These are phyloP conservation scores for Catharanthus roseus DNA, from an alignment of 257 asterid species.

Conservation along the genomic window DNA sequence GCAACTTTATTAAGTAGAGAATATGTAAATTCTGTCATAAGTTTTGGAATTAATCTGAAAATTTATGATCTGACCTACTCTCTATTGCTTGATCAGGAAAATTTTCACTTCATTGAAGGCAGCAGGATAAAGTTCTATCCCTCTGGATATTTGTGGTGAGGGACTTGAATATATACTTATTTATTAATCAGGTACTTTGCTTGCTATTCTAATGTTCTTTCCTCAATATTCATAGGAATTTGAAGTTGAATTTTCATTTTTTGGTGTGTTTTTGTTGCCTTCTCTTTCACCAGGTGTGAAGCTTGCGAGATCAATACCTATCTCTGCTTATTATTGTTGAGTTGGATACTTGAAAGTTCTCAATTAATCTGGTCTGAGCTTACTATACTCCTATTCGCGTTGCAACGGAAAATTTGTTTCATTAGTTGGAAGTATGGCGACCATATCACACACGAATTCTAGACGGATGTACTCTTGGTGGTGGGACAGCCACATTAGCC, in stretches of 20 bases:
- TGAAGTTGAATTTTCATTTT: conserved; percentile 12
- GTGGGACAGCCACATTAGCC: conserved; percentile 99
- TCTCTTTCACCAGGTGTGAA: conserved; percentile 26
- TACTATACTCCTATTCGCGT: conserved; percentile 14
- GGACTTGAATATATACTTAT: conserved; percentile 4
- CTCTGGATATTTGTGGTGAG: conserved; percentile 5
- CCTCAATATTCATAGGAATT: not conserved
- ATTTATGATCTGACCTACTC: conserved; percentile 14
- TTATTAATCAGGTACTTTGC: conserved; percentile 12
- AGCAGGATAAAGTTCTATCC: not conserved
- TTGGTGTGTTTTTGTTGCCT: conserved; percentile 14
- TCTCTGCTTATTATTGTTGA: conserved; percentile 32
- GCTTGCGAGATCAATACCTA: conserved; percentile 30
- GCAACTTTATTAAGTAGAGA: conserved; percentile 5
- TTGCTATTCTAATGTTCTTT: not conserved
- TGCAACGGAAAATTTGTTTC: conserved; percentile 10
- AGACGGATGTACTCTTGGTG: conserved; percentile 95
- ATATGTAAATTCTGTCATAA: not conserved
- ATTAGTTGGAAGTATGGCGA: conserved; percentile 46
- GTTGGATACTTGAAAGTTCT: conserved; percentile 30
- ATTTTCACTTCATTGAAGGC: conserved; percentile 9
- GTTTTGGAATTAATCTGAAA: conserved; percentile 2
- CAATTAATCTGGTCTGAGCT: conserved; percentile 10
- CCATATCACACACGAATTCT: conserved; percentile 51
- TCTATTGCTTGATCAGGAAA: conserved; percentile 18